These are phyloP conservation scores for Rhodotorula sp. DNA, from an alignment of 1,284 basidiomycete genomes.

Conservation along the genomic window DNA sequence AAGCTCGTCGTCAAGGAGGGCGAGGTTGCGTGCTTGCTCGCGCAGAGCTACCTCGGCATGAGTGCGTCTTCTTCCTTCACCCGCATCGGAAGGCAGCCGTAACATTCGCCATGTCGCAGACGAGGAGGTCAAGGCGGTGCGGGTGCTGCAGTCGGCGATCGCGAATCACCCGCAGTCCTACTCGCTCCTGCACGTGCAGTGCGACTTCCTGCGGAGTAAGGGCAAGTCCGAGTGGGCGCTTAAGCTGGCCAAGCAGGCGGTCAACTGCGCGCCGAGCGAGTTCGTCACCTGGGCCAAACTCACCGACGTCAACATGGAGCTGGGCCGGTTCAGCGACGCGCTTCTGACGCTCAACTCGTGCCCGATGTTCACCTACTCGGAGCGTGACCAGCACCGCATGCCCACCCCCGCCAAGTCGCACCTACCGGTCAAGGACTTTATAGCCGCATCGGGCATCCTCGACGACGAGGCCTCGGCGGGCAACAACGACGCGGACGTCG, in stretches of 20 bases:
- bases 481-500: conserved; percentile 92
- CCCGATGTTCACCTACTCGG: conserved; percentile 99
- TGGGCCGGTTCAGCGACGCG: conserved; percentile 82
- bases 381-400: conserved; percentile 87
- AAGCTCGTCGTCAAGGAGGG: conserved; percentile 82
- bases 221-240: conserved; percentile 84
- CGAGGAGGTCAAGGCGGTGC: conserved; percentile 96
- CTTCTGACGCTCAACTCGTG: conserved; percentile 96
- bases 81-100: background rate
- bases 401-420: conserved; percentile 80
- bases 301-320: conserved; percentile 89
- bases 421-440: conserved; percentile 80
- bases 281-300: conserved; percentile 99
- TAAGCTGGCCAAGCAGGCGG: conserved; percentile 85
- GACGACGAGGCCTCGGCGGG: conserved; percentile 59
- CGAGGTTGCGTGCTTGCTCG: conserved; percentile 85
- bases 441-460: conserved; percentile 67
- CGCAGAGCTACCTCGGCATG: conserved; percentile 93
- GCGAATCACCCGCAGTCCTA: conserved; percentile 86
- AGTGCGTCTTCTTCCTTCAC: conserved; percentile 63
- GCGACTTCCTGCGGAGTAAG: conserved; percentile 87
- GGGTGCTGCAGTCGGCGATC: conserved; percentile 85
- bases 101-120: conserved; percentile 58
- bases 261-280: conserved; percentile 96
- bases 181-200: conserved; percentile 89